phyloP scores from a whole-genome alignment of 306 rosid species.

The Sechiopsis laciniata region DNA sequence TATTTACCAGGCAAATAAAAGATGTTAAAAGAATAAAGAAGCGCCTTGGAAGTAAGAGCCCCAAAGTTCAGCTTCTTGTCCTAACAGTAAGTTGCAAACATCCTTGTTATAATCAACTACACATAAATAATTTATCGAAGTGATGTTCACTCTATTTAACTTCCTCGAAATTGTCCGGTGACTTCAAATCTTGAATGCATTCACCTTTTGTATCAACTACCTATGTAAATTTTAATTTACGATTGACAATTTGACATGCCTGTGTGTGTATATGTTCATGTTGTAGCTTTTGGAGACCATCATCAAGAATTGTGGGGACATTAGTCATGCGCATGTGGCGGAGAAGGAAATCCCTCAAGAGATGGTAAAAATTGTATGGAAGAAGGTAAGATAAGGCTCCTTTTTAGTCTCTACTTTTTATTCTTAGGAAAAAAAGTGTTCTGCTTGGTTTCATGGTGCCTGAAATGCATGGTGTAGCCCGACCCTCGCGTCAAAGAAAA shows the following conservation, averaged over 20 bases:
- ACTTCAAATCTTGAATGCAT: neutral
- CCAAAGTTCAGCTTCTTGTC: conserved; percentile 84
- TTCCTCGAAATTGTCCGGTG: neutral
- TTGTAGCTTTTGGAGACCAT: conserved; percentile 86
- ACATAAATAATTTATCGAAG: neutral
- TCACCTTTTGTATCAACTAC: conserved; percentile 1
- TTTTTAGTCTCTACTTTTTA: neutral
- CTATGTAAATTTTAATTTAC: neutral
- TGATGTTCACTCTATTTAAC: neutral
- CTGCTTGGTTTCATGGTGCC: neutral
- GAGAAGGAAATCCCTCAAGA: conserved; percentile 84
- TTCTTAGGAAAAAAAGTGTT: neutral
- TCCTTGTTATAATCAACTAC: neutral
- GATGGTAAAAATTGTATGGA: conserved; percentile 81
- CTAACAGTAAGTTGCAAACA: conserved; percentile 47
- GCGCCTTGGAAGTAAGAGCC: conserved; percentile 72
- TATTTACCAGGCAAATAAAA: conserved; percentile 61
- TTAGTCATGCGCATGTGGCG: conserved; percentile 87
- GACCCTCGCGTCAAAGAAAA: conserved; percentile 77
- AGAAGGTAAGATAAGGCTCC: conserved; percentile 45
- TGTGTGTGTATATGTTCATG: conserved; percentile 8
- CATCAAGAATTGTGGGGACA: conserved; percentile 84
- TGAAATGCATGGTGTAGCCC: conserved; percentile 52
- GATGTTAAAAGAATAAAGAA: conserved; percentile 80
- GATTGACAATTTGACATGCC: neutral